phyloP scores from a whole-genome alignment of 345 rosid genomes.

The Aethionema arabicum region DNA sequence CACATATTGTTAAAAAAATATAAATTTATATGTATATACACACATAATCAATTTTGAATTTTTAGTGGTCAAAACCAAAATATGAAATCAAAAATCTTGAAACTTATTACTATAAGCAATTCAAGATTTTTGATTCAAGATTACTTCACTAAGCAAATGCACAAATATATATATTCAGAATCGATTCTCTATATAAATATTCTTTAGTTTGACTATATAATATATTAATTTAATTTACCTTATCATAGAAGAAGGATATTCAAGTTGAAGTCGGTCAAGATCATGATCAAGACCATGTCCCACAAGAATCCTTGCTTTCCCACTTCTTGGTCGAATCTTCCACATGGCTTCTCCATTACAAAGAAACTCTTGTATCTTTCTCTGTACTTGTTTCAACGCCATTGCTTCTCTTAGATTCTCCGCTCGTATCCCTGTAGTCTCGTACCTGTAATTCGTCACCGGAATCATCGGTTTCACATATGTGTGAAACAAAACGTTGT shows the following conservation, averaged over 20 bases:
- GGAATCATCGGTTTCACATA: constrained; percentile 73
- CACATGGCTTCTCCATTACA: constrained; percentile 90
- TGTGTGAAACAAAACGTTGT: constrained; percentile 69
- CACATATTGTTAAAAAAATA: no score
- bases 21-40: no score
- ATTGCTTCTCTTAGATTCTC: constrained; percentile 73
- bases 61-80: no score
- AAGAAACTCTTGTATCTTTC: constrained; percentile 80
- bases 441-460: constrained; percentile 83
- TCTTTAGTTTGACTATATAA: no score
- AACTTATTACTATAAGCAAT: no score
- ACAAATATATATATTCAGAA: no score
- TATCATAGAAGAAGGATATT: constrained; percentile 74
- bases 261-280: constrained; percentile 68
- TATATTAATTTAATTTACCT: constrained; percentile 42
- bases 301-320: constrained; percentile 84
- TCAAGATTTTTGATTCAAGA: no score
- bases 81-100: no score
- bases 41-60: no score
- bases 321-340: constrained; percentile 75
- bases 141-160: no score
- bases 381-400: constrained; percentile 66
- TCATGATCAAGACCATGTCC: constrained; percentile 90
- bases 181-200: not conserved
- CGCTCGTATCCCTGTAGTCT: constrained; percentile 75